Evolutionary conservation across 108 stramenopile genomes (phyloP).

Genomic region (Halocafeteria seosinensis): DNA sequence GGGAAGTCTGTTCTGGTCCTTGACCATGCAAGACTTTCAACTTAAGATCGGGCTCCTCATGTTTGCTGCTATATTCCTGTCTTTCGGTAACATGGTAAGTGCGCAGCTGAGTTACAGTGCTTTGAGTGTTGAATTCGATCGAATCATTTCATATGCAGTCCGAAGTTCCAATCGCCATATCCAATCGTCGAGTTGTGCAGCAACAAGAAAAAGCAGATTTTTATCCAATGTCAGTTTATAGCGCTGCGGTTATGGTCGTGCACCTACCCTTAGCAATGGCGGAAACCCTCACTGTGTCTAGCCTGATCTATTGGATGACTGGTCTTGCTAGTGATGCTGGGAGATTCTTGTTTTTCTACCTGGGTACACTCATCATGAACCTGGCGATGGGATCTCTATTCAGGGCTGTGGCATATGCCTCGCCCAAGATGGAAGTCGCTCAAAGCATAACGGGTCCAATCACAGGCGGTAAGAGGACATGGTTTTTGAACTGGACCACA

Average conservation of each 20-base stretch:
- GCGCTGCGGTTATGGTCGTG: neutral
- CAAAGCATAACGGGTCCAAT: constrained; percentile 18
- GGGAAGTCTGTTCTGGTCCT: constrained; percentile 26
- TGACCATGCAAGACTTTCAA: too few species aligned
- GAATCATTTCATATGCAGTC: neutral
- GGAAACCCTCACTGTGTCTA: neutral
- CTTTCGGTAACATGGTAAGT: too few species aligned
- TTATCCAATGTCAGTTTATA: constrained; percentile 40
- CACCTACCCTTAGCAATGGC: neutral
- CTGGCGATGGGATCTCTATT: constrained; percentile 2
- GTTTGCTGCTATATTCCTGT: too few species aligned
- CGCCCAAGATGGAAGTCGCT: constrained; percentile 21
- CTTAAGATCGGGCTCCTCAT: too few species aligned
- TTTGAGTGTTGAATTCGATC: neutral
- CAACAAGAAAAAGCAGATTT: constrained; percentile 64
- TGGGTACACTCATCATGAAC: neutral
- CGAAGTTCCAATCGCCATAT: constrained; percentile 16
- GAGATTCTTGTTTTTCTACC: neutral
- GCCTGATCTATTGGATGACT: neutral
- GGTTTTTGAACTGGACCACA: too few species aligned
- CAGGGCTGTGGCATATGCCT: constrained; percentile 12
- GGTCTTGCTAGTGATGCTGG: neutral
- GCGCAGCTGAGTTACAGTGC: too few species aligned
- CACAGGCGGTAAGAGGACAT: too few species aligned
- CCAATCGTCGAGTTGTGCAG: constrained; percentile 49